These are phyloP conservation scores for Diaporthe destruens DNA, from an alignment of 2,329 filamentous ascomycete genomes.

Conservation along the genomic window DNA sequence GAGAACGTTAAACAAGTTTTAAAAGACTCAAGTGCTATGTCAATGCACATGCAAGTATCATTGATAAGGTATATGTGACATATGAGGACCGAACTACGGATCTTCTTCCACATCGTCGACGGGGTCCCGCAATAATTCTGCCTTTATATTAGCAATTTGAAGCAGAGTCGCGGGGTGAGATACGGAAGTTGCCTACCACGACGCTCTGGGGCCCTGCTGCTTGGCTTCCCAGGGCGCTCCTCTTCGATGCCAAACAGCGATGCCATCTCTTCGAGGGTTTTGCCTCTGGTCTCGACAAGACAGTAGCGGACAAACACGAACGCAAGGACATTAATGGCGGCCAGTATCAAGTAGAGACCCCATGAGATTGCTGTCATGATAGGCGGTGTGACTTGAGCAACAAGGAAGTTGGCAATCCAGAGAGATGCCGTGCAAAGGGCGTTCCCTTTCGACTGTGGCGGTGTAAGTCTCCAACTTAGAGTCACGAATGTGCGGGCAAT, in stretches of 20 bases:
- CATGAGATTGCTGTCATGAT: conserved; percentile 47
- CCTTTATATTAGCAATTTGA: background rate
- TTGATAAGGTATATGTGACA: too few relatives aligned
- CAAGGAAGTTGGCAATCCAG: conserved; percentile 51
- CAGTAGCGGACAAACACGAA: conserved; percentile 48
- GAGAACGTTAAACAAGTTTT: too few relatives aligned
- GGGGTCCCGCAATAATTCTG: conserved; percentile 30
- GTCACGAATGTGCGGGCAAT: background rate
- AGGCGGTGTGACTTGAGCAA: conserved; percentile 44
- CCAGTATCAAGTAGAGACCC: conserved; percentile 47
- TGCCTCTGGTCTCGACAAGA: conserved; percentile 46
- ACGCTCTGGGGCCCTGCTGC: conserved; percentile 29
- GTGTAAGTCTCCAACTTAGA: background rate
- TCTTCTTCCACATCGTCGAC: conserved; percentile 22
- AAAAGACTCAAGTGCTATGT: too few relatives aligned
- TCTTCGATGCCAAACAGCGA: conserved; percentile 46
- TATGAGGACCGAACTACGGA: background rate
- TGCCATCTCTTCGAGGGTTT: conserved; percentile 47
- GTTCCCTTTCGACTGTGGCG: conserved; percentile 48
- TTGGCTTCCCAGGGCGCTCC: conserved; percentile 2
- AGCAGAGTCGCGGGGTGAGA: background rate
- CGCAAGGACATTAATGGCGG: conserved; percentile 46
- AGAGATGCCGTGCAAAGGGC: conserved; percentile 47
- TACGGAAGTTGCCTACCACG: conserved; percentile 1
- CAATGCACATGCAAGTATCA: too few relatives aligned